A percentile compares a stretch with the other conserved stretches of the same genome.
phyloP scores from a whole-genome alignment of 2,329 filamentous ascomycete genomes.

The Botryotinia convoluta region DNA sequence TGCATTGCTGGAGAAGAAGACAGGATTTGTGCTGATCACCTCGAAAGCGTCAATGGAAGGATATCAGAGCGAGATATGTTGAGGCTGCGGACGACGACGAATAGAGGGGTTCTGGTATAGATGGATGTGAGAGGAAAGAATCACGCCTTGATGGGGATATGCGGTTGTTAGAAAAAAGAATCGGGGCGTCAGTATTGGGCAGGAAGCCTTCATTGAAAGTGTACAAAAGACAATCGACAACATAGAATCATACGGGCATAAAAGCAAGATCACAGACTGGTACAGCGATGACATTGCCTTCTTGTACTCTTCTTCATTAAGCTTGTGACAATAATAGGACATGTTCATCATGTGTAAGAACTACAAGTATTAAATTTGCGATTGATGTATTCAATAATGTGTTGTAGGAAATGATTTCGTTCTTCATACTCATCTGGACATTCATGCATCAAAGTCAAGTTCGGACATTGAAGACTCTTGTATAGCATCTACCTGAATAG shows the following conservation, averaged over 20 bases:
- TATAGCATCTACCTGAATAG: background rate
- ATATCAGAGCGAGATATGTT: conserved; percentile 90
- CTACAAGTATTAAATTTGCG: background rate
- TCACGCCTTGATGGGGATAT: background rate
- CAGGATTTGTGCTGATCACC: conserved; percentile 36
- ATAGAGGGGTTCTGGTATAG: conserved; percentile 30
- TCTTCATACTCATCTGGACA: background rate
- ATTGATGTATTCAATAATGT: background rate
- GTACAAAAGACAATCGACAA: conserved; percentile 34
- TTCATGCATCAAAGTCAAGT: background rate
- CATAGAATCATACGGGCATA: conserved; percentile 27
- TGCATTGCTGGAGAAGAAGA: background rate
- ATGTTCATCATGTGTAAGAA: background rate
- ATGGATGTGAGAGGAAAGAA: conserved; percentile 3
- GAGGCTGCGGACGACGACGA: conserved; percentile 66
- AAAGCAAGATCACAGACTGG: conserved; percentile 9
- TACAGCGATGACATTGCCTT: background rate
- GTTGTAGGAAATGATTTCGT: background rate
- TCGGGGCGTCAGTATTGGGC: conserved; percentile 13
- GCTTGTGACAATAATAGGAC: too few relatives aligned
- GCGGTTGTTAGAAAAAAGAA: conserved; percentile 8
- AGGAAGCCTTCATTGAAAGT: conserved; percentile 24
- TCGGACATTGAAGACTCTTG: background rate
- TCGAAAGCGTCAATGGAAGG: conserved; percentile 97
- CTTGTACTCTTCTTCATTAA: background rate